Conservation (phyloP, 306 rosid species). For the Dalbergia cultrata region DNA sequence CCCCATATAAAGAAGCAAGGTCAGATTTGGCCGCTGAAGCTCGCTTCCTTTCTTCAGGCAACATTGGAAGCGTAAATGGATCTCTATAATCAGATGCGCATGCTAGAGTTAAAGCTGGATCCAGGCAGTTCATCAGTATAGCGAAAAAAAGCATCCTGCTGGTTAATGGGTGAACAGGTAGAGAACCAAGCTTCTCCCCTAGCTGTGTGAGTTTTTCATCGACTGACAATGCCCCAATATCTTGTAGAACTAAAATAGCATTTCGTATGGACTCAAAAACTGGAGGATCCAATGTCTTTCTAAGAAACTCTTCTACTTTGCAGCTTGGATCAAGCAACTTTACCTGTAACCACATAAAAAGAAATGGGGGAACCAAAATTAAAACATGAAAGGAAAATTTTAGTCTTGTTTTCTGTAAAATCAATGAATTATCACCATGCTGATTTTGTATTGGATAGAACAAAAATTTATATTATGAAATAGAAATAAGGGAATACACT, state of each 20-base stretch:
- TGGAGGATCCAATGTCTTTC: constrained; percentile 94
- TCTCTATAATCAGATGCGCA: constrained; percentile 84
- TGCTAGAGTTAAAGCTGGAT: constrained; percentile 95
- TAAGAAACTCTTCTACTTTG: constrained; percentile 74
- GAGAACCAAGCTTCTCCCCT: constrained; percentile 89
- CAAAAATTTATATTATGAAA: too few species aligned
- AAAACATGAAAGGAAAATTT: constrained; percentile 3
- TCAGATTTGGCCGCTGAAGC: constrained; percentile 73
- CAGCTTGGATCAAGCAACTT: constrained; percentile 84
- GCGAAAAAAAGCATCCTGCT: constrained; percentile 94
- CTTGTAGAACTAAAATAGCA: constrained; percentile 83
- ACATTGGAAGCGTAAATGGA: constrained; percentile 90
- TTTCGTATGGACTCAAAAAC: constrained; percentile 75
- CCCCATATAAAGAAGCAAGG: constrained; percentile 82
- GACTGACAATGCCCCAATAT: constrained; percentile 85
- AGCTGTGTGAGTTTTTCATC: constrained; percentile 83
- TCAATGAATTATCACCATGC: constrained; percentile 9
- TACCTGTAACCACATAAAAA: constrained; percentile 60
- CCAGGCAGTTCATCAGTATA: constrained; percentile 92
- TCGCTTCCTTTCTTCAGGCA: constrained; percentile 61
- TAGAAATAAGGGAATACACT: too few species aligned
- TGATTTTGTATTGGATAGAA: neutral
- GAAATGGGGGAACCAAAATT: neutral
- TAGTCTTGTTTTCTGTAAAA: constrained; percentile 17
- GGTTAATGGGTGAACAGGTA: constrained; percentile 92